These are phyloP conservation scores for Cenococcum geophilum DNA, from an alignment of 495 filamentous ascomycete genomes.

Conservation along the genomic window DNA sequence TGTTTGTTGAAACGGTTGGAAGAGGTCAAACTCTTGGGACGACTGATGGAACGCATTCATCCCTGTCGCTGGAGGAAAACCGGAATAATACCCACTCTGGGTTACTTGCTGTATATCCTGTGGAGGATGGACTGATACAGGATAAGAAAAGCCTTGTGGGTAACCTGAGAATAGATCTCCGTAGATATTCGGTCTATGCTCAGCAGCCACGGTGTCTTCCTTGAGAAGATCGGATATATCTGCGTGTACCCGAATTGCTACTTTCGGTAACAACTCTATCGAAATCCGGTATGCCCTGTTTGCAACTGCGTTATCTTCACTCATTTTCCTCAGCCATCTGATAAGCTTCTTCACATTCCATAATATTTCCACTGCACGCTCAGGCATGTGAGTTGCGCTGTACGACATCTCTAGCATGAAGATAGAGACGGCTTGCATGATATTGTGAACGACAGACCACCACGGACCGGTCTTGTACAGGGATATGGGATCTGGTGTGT, in stretches of 20 bases:
- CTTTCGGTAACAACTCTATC: neutral
- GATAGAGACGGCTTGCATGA: slow-evolving; percentile 25
- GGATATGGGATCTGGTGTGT: slow-evolving; percentile 2
- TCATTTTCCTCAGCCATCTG: slow-evolving; percentile 8
- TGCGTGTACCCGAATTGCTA: neutral
- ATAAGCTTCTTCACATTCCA: slow-evolving; percentile 6
- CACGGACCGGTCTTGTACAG: slow-evolving; percentile 8
- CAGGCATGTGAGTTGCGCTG: neutral
- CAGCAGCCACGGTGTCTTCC: neutral
- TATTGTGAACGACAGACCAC: slow-evolving; percentile 24
- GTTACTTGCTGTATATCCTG: neutral
- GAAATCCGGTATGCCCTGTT: neutral
- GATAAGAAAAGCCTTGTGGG: neutral
- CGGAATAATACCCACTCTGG: neutral
- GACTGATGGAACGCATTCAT: neutral
- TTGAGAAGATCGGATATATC: neutral
- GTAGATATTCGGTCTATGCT: neutral
- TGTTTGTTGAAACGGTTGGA: neutral
- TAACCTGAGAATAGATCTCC: neutral
- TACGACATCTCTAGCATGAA: slow-evolving; percentile 18
- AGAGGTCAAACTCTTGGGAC: neutral
- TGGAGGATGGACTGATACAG: neutral
- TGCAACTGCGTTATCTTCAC: neutral
- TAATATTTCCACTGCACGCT: slow-evolving; percentile 1
- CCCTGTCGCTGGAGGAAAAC: neutral